A percentile compares a stretch with the other conserved stretches of the same genome.
phyloP scores from a whole-genome alignment of 805 yeast species.

The Metahyphopichia silvanorum region DNA sequence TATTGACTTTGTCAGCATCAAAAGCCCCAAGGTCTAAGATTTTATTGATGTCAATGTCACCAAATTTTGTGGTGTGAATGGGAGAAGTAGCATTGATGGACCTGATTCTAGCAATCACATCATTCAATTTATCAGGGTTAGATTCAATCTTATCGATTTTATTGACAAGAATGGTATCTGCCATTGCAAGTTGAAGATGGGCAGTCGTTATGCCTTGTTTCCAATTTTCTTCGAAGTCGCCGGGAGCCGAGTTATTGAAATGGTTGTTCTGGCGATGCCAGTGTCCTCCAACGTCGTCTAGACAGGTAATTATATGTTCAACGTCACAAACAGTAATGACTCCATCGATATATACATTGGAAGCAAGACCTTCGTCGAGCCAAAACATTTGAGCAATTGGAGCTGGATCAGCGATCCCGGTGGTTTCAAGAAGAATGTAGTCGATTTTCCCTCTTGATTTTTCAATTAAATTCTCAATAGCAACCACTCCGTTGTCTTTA shows the following conservation, averaged over 20 bases:
- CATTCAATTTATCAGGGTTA: constrained; percentile 15
- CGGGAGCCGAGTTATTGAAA: constrained; percentile 20
- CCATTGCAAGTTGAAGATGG: constrained; percentile 83
- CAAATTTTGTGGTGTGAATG: constrained; percentile 62
- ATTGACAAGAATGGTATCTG: constrained; percentile 78
- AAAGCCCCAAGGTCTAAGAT: constrained; percentile 81
- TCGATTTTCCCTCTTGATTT: constrained; percentile 73
- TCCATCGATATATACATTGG: constrained; percentile 87
- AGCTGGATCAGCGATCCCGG: constrained; percentile 97
- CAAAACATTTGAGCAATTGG: constrained; percentile 97
- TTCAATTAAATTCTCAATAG: constrained; percentile 82
- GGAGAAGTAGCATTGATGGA: constrained; percentile 70
- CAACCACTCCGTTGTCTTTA: constrained; percentile 90
- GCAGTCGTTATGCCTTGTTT: constrained; percentile 69
- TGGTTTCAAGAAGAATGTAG: constrained; percentile 88
- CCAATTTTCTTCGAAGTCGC: constrained; percentile 30
- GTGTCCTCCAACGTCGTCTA: constrained; percentile 72
- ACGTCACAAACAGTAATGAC: constrained; percentile 84
- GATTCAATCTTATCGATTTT: constrained; percentile 57
- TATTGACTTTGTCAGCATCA: constrained; percentile 32
- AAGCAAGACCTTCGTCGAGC: constrained; percentile 86
- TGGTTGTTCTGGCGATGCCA: constrained; percentile 50
- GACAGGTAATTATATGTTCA: constrained; percentile 58
- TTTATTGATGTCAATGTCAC: constrained; percentile 64
- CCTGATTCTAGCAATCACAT: constrained; percentile 37